These are phyloP conservation scores for Serendipita indica DNA, from an alignment of 768 basidiomycete species.

Conservation along the genomic window DNA sequence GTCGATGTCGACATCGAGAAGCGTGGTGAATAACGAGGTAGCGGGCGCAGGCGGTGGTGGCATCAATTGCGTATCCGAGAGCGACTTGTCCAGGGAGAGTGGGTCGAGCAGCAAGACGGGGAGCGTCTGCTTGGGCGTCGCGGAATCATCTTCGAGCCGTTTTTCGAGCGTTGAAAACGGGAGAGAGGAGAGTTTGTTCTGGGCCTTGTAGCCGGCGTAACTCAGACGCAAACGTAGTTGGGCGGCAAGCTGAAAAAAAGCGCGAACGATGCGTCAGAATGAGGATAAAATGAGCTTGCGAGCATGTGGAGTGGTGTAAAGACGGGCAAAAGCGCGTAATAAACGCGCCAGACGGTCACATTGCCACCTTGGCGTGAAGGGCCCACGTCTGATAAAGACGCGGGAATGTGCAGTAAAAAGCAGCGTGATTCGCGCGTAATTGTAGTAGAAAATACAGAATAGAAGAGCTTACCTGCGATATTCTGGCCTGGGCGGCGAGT, in stretches of 20 bases:
- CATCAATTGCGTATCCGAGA: slow-evolving; percentile 13
- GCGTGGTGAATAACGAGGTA: slow-evolving; percentile 1
- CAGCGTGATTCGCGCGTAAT: not conserved
- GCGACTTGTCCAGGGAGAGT: slow-evolving; percentile 3
- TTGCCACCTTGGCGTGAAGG: not conserved
- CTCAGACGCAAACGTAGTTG: slow-evolving; percentile 65
- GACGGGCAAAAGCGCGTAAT: not conserved
- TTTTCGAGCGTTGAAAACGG: slow-evolving; percentile 54
- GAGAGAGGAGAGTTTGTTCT: slow-evolving; percentile 51
- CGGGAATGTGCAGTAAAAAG: not conserved
- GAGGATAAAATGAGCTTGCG: not conserved
- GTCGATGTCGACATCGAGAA: not conserved
- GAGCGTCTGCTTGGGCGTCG: not conserved
- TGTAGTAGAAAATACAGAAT: not conserved
- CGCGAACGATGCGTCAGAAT: not conserved
- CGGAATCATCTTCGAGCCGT: not conserved
- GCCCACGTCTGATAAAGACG: not conserved
- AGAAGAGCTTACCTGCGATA: not conserved
- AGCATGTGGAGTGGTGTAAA: not conserved
- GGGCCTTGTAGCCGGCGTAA: slow-evolving; percentile 74
- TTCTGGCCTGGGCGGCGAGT: not conserved
- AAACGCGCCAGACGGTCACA: not conserved
- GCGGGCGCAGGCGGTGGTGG: slow-evolving; percentile 14
- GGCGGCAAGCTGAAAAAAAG: slow-evolving; percentile 56
- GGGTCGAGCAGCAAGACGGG: not conserved